Conservation (phyloP, 257 asterid species). For the Galeopsis tetrahit region DNA sequence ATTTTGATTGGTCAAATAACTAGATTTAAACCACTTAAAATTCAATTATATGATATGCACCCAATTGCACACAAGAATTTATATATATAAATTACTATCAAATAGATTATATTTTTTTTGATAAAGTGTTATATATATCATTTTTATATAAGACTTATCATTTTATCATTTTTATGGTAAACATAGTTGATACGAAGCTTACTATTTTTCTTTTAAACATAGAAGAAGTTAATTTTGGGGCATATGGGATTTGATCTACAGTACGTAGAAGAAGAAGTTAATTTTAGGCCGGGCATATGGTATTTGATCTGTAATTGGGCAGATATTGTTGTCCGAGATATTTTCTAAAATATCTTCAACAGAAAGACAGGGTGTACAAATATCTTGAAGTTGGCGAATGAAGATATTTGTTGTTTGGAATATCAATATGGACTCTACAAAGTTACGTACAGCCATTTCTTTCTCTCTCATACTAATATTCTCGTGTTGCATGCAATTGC, state of each 20-base stretch:
- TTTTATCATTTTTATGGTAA: too few species aligned
- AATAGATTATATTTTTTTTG: too few species aligned
- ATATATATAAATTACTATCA: too few species aligned
- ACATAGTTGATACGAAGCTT: too few species aligned
- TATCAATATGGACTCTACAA: not conserved
- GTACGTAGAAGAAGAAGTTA: not conserved
- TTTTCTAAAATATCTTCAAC: conserved; percentile 31
- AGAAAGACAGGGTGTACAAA: conserved; percentile 28
- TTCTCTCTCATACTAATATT: not conserved
- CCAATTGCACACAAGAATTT: too few species aligned
- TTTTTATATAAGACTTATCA: too few species aligned
- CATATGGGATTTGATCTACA: not conserved
- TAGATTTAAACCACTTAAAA: too few species aligned
- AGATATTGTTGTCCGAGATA: conserved; percentile 23
- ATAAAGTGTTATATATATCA: too few species aligned
- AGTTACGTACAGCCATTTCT: not conserved
- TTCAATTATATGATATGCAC: too few species aligned
- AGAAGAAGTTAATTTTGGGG: not conserved
- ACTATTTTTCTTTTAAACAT: too few species aligned
- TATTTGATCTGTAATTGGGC: conserved; percentile 19
- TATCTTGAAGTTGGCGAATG: conserved; percentile 38
- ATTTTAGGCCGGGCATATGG: not conserved
- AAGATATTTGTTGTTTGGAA: conserved; percentile 26
- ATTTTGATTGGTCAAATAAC: too few species aligned
- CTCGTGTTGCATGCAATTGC: not conserved